Evolutionary conservation across 495 filamentous ascomycete species (phyloP), one percentile per base, ranked within the genome.

Genomic region (Jackrogersella minutella): DNA sequence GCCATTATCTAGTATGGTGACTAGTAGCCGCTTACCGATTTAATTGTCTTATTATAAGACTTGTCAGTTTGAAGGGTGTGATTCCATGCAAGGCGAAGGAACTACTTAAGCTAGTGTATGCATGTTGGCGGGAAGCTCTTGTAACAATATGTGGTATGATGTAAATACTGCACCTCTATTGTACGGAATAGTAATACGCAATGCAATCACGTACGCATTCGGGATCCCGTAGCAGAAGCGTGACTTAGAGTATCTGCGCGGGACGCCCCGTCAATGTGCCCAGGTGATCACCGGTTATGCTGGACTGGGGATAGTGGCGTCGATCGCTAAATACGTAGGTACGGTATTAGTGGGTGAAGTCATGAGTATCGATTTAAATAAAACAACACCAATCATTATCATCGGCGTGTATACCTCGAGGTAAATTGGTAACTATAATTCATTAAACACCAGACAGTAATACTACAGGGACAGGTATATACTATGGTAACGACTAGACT

Each of bases 401-500:
- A 13, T 4, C 9, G 4, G 13, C 13, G 3, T 11, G 9, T 37
- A 37, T 37, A 14, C 13, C 4, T 37, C 7, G 3, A 34, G 11
- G 31, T 34, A 21, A 2, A 1, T 21, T 6, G 5, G 13, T 41
- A 33, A 21, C 1, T 19, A 50, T 33, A n/a, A 33, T 33, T 5
- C 17, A 22, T 56, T 34, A 51, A 2, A 58, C 31, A 43, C 39
- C 39, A 55, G 49, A 37, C 11, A 37, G 40, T 51, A 17, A 41
- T 52, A 58, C 47, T 68, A 58, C 22, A 47, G 5, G 22, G 28
- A 31, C 51, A 24, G 11, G 5, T 44, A 51, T 56, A 46, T 66
- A 61, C 57, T 62, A 56, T 24, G 46, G 36, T 51, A 58, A 53
- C 44, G 58, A 62, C 36, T 58, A 58, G 54, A 53, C 54, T 58